Base-by-base conservation (phyloP, 176 grass and related monocot species). In the Tillandsia fasciculata region DNA sequence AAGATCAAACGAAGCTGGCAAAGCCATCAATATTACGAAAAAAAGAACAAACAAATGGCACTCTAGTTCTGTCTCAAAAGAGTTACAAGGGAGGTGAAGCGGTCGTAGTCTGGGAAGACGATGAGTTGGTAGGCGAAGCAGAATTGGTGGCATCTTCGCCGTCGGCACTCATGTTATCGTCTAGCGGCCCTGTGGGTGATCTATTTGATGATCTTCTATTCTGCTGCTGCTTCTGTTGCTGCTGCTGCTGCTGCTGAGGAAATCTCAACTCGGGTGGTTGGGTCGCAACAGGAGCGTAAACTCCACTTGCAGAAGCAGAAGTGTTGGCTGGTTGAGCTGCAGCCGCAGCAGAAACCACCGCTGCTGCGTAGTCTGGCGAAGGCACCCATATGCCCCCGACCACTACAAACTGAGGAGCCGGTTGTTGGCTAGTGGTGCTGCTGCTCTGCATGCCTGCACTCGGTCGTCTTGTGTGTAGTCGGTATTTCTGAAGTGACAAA, bases 321-420 rank as follows among this genome's bases (percentile, higher is more conserved):
- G 71, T 61, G 58, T 70, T 48, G 13, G 23, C 64, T 47, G 69
- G 63, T 42, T 79, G 73, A 1, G 75, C 70, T 0, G 73, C 71
- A 1, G 24, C 69, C 0, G 76, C 78, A 0, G 50, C 48, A 9
- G 73, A 48, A 0, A 65, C 75, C 0, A 57, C 68, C 0, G 72
- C 76, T 1, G 72, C 64, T 1, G 77, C 63, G 11, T 83, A 86
- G 47, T 86, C 78, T 22, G 64, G 64, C 1, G 78, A 78, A 1
- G 84, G 84, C 10, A 87, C 72, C 79, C 85, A 79, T 27, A 87
- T 80, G 54, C 85, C 82, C 13, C 82, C 79, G 0, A 91, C 84
- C 42, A 91, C 70, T 49, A 91, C 64, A 65, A 82, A 82, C 66
- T 84, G 89, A 0, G 82, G 82, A 7, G 67, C 5, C 0, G 65